phyloP scores from a whole-genome alignment of 441 rosid genomes.

The Erysimum pusillum region DNA sequence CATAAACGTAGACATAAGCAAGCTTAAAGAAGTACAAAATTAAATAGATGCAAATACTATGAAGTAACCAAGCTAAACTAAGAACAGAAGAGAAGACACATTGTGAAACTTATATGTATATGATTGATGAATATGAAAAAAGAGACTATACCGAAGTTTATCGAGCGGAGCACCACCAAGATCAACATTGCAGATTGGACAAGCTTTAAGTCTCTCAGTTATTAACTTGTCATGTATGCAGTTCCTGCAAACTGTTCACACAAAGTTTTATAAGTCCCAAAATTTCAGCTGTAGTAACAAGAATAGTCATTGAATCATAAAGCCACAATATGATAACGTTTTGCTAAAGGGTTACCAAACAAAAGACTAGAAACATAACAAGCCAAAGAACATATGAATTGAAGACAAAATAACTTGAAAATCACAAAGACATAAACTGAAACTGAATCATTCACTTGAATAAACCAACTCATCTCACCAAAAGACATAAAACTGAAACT shows the following conservation, averaged over 20 bases:
- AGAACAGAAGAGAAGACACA: slow-evolving; percentile 5
- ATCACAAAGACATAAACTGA: not conserved
- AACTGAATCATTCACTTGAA: not conserved
- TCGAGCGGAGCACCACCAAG: slow-evolving; percentile 37
- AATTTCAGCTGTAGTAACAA: not conserved
- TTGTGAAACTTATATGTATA: not conserved
- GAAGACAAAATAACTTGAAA: not conserved
- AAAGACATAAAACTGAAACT: too few relatives aligned
- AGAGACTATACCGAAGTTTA: slow-evolving; percentile 36
- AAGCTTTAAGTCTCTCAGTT: slow-evolving; percentile 27
- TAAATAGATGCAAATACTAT: slow-evolving; percentile 12
- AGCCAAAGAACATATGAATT: not conserved
- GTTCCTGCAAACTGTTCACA: slow-evolving; percentile 38
- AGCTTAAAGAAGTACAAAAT: not conserved
- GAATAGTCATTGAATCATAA: too few relatives aligned
- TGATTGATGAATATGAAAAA: not conserved
- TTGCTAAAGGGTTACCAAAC: slow-evolving; percentile 2
- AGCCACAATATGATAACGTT: not conserved
- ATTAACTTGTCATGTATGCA: slow-evolving; percentile 34
- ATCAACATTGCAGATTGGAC: slow-evolving; percentile 42
- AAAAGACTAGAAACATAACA: slow-evolving; percentile 6
- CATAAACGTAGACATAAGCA: not conserved
- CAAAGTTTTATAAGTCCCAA: not conserved
- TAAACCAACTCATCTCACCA: too few relatives aligned
- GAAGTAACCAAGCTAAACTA: not conserved